Base-by-base conservation (phyloP, 2,329 filamentous ascomycete genomes). In the Xylariomycetidae sp. region DNA sequence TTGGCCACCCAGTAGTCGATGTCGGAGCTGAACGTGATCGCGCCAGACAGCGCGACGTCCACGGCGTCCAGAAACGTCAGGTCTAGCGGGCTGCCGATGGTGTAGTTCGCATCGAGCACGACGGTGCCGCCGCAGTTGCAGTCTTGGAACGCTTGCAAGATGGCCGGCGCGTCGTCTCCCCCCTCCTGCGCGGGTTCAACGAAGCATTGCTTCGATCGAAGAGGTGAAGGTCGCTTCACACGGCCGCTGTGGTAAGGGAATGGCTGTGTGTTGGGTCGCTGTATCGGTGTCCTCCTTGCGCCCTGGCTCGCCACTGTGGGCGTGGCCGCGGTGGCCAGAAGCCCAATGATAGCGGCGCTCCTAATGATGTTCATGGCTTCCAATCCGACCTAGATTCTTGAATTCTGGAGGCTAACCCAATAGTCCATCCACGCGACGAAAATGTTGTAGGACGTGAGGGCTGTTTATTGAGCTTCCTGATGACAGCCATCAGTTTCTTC, bases 1-100 rank as follows among this genome's bases (percentile, higher is more conserved):
- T 83, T 69, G 7, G 66, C 67, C 42, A 80, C 69, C 82, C 82
- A 85, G 57, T 85, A 85, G 44, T 76, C 69, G 2, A 78, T 80
- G 50, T 86, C 77, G 31, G 38, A 71, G 35, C 72, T 74, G 59
- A 85, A 85, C 36, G 72, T 63, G 14, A 84, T 67, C 15, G 68
- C 69, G 15, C 76, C 78, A 0, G 53, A 56, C 36, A 62, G 63
- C 63, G 74, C 70, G 4, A 84, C 59, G 52, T 86, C 81, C 18
- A 85, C 67, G 42, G 74, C 63, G 27, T 76, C 64, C 13, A 85
- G 59, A 52, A 80, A 82, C 0, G 76, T 82, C 45, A 85, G 56
- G 46, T 85, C 75, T 20, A 85, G 52, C 0, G 80, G 76, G 0
- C 75, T 82, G 11, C 70, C 78, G 40, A 85, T 71, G 2, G 67